Percentiles rank a stretch among this genome's conserved stretches.
phyloP scores from a whole-genome alignment of 805 yeast species.

The Schizosaccharomyces japonicus region DNA sequence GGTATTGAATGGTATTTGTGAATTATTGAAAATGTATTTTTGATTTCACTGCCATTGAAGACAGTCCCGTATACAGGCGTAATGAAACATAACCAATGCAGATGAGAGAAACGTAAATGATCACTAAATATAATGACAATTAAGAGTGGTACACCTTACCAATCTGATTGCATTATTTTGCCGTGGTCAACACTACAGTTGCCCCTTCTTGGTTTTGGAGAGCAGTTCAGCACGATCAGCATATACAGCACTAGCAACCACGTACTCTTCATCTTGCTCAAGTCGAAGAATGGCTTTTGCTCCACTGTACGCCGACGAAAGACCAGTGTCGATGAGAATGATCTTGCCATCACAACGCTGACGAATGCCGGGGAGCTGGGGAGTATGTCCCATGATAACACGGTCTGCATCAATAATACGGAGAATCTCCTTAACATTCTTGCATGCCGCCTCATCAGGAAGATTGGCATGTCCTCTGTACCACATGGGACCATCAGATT shows the following conservation, averaged over 20 bases:
- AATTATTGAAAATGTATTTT: too few species aligned
- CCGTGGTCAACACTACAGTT: too few species aligned
- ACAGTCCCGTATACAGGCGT: too few species aligned
- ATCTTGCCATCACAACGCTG: conserved; percentile 2
- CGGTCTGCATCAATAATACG: not conserved
- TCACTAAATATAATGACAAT: too few species aligned
- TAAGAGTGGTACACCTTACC: too few species aligned
- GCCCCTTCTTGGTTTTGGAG: too few species aligned
- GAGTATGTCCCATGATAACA: conserved; percentile 1
- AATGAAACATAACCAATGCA: too few species aligned
- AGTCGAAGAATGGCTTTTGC: not conserved
- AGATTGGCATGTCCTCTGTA: conserved; percentile 1
- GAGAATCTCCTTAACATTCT: not conserved
- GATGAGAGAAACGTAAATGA: too few species aligned
- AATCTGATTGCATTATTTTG: too few species aligned
- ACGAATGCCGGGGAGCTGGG: not conserved
- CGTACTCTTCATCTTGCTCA: not conserved
- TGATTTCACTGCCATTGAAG: too few species aligned
- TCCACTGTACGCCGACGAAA: not conserved
- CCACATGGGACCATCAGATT: conserved; percentile 2
- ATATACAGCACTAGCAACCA: not conserved
- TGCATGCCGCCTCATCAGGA: not conserved
- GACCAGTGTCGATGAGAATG: not conserved
- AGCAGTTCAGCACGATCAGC: not conserved
- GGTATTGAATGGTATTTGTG: too few species aligned